Base-by-base conservation (phyloP, 805 yeast genomes). In the Kluyveromyces aestuarii region DNA sequence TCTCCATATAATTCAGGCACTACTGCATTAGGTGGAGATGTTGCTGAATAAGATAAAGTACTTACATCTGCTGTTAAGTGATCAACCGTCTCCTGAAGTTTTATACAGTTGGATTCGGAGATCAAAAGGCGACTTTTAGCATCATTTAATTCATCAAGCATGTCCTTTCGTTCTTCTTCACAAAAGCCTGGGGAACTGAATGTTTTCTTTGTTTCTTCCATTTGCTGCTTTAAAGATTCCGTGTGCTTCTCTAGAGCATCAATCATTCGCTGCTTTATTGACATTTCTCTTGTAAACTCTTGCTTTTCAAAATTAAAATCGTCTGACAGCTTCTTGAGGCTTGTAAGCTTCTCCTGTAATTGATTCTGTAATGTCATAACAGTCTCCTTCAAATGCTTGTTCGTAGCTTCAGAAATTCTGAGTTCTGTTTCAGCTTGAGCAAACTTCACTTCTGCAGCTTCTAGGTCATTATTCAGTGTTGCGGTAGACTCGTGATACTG, bases 201-300 rank as follows among this genome's bases (percentile, higher is more conserved):
- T 7, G 14, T 73, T 74, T 17, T 74, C 46, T 81, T 83, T 2
- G 71, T 70, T 7, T 78, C 72, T 0, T 80, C 65, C 45, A 72
- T 75, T 45, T 81, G 80, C 48, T 82, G 70, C 16, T 50, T 63
- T 56, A 54, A 68, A 54, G 55, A 58, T 10, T 59, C 50, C 44
- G 77, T 49, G 48, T 70, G 63, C 19, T 59, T 54, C 53, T 72
- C 60, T 60, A 56, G 41, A 69, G 85, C 66, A 40, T 76, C 79
- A 6, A 79, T 69, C 37, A 82, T 64, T 45, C 84, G 79, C 45
- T 82, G 82, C 61, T 83, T 87, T 41, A 78, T 65, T 2, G 77
- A 62, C 66, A 81, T 74, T 58, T 83, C 89, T 33, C 74, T 73
- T 17, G 74, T 54, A 56, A 79, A 80, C 37, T 73, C 76, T 36